Base-by-base conservation (phyloP, 805 yeast species). In the Yarrowia hollandica region DNA sequence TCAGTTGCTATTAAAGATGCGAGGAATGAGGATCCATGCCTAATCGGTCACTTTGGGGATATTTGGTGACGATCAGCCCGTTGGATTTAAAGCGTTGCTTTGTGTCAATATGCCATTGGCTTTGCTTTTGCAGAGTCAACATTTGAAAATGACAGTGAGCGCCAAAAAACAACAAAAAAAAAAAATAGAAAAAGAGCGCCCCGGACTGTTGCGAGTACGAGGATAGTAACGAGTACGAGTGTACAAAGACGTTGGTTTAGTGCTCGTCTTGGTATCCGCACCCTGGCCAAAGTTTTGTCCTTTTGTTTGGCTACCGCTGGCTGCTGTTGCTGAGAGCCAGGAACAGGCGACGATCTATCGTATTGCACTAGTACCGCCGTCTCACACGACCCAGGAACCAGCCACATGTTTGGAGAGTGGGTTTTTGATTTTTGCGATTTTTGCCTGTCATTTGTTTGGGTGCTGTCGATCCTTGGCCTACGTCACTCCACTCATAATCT, bases 11-110 rank as follows among this genome's bases (percentile, higher is more conserved):
- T 38, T 38, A 37, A 37, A 37, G 41, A 25, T 37, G 15, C 30
- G 25, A 22, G 46, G 46, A 41, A 41, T 41, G 46, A 25, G 22
- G 46, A 41, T 41, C 46, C 46, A 41, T 41, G 46, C 46, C 46
- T 41, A 41, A 41, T 41, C 46, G 46, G 46, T 41, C 25, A 41
- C 46, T 41, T 41, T 41, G 25, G 46, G 46, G 11, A 41, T 41
- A 25, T 41, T 23, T 10, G 22, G 4, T 41, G 46, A 23, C 46
- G 46, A 41, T 41, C 46, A 41, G 31, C 46, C 46, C 46, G 46
- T 41, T 41, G 46, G 44, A 41, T 2, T 31, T 22, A 23, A 31
- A 41, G 46, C 46, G 46, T 41, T 25, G 31, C 46, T 16, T 38
- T 38, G 46, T 16, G 9, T 25, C n/a, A n/a, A n/a, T n/a, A n/a